Evolutionary conservation across 805 yeast genomes (phyloP).

Genomic region (Saturnispora hagleri): DNA sequence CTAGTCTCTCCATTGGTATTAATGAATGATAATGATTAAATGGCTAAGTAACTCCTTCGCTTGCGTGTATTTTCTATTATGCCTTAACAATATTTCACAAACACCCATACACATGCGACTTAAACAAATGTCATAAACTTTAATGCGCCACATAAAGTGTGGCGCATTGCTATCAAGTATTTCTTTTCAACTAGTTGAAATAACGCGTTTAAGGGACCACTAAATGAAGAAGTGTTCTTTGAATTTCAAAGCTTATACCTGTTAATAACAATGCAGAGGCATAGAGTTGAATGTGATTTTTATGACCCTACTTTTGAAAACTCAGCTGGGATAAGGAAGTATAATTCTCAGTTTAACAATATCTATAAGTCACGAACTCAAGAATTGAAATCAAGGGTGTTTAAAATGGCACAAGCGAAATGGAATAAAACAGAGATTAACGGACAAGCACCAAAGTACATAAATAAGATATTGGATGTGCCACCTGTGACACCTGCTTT

Average conservation of each 20-base stretch:
- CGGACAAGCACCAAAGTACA: slow-evolving; percentile 23
- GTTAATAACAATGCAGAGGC: background rate
- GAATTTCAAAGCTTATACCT: background rate
- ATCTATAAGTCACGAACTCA: slow-evolving; percentile 47
- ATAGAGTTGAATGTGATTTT: background rate
- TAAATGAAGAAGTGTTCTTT: background rate
- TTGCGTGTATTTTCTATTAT: background rate
- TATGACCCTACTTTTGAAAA: slow-evolving; percentile 16
- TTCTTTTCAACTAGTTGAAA: background rate
- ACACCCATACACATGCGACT: background rate
- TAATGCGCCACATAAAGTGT: background rate
- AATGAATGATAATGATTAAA: background rate
- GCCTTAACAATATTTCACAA: background rate
- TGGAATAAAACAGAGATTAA: slow-evolving; percentile 36
- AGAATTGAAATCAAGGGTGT: slow-evolving; percentile 37
- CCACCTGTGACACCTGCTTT: slow-evolving; percentile 55
- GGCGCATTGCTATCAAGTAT: background rate
- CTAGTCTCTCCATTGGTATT: slow-evolving; percentile 43
- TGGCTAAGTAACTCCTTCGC: background rate
- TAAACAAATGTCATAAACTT: background rate
- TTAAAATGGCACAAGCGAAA: slow-evolving; percentile 33
- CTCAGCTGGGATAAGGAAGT: slow-evolving; percentile 28
- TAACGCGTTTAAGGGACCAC: background rate
- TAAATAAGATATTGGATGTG: slow-evolving; percentile 53
- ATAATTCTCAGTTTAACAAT: slow-evolving; percentile 48